Evolutionary conservation across 768 basidiomycete species (phyloP).

Genomic region (Trametes sanguinea): DNA sequence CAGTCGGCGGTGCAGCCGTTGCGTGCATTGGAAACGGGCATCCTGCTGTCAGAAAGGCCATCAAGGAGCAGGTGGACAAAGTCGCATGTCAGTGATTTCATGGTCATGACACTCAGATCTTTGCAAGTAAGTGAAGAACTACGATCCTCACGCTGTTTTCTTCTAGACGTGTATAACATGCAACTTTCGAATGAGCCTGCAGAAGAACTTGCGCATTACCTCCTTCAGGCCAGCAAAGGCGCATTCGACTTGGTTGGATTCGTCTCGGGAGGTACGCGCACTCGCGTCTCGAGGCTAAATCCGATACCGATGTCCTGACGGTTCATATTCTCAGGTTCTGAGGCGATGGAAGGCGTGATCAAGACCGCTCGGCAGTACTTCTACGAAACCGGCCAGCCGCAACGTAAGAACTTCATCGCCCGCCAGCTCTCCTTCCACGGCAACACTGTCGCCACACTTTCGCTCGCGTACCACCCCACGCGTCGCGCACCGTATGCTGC

Average conservation of each 20-base stretch:
- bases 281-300: not conserved
- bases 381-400: conserved; percentile 64
- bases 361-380: conserved; percentile 81
- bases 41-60: conserved; percentile 67
- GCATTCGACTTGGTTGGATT: conserved; percentile 75
- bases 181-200: conserved; percentile 81
- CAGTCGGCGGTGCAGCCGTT: conserved; percentile 85
- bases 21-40: conserved; percentile 75
- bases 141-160: not conserved
- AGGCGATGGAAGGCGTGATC: conserved; percentile 86
- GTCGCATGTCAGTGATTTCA: conserved; percentile 61
- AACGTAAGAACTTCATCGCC: conserved; percentile 79
- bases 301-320: not conserved
- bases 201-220: conserved; percentile 69
- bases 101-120: not conserved
- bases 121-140: not conserved
- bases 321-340: conserved; percentile 56
- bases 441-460: conserved; percentile 73
- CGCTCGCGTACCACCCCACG: conserved; percentile 64
- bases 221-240: conserved; percentile 68
- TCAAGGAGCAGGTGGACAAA: conserved; percentile 80
- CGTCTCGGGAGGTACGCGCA: conserved; percentile 65
- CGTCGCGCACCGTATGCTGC: conserved; percentile 70
- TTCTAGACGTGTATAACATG: conserved; percentile 82
- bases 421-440: conserved; percentile 83